Evolutionary conservation across 306 rosid species (phyloP).

Genomic region (Arachis hypogaea): DNA sequence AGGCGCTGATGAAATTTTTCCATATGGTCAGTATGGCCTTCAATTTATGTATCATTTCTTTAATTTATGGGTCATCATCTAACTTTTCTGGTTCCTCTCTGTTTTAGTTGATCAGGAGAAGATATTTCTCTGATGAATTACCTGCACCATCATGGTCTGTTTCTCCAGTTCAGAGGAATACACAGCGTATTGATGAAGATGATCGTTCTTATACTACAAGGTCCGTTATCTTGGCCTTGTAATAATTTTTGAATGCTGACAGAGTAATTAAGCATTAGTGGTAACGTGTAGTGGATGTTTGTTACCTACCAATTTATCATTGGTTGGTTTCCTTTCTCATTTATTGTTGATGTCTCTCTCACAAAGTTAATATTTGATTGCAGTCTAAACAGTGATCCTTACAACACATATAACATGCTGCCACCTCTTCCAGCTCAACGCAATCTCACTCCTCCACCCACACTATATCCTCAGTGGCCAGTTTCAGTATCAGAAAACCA

Average conservation of each 20-base stretch:
- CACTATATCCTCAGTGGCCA: conserved; percentile 98
- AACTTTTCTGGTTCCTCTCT: conserved; percentile 37
- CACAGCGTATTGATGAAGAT: conserved; percentile 68
- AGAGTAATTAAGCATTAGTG: conserved; percentile 3
- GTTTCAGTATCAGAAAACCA: conserved; percentile 74
- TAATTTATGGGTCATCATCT: conserved; percentile 31
- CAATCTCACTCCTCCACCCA: conserved; percentile 93
- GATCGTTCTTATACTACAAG: conserved; percentile 65
- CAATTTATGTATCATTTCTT: conserved; percentile 8
- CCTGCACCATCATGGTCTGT: conserved; percentile 75
- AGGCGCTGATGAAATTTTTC: conserved; percentile 87
- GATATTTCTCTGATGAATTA: conserved; percentile 85
- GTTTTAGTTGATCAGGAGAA: conserved; percentile 86
- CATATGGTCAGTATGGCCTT: conserved; percentile 65
- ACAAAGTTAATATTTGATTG: conserved; percentile 34
- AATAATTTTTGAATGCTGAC: background rate
- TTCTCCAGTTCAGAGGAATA: conserved; percentile 61
- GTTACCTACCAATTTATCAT: background rate
- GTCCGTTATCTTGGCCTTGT: conserved; percentile 42
- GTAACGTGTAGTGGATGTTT: background rate
- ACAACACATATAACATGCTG: conserved; percentile 75
- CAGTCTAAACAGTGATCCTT: conserved; percentile 65
- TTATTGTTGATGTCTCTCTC: conserved; percentile 27
- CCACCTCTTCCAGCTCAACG: conserved; percentile 98
- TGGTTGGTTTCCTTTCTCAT: background rate